Conservation (phyloP, 2,329 filamentous ascomycete species). For the Apiospora koreana region DNA sequence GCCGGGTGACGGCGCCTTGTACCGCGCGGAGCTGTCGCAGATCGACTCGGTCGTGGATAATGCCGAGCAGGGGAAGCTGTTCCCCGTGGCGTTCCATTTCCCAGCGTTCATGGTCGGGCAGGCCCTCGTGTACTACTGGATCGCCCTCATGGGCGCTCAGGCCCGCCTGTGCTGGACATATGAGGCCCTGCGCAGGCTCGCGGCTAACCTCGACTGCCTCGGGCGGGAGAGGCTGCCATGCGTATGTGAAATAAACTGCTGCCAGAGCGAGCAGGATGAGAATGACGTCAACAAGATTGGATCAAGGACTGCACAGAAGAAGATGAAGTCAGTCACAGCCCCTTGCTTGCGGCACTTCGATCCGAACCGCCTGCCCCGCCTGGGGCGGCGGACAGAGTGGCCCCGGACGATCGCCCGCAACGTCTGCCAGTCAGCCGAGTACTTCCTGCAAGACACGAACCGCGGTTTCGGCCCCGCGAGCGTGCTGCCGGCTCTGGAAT, state of each 20-base stretch:
- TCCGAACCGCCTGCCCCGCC: neutral
- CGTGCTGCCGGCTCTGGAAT: slow-evolving; percentile 14
- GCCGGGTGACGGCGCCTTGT: slow-evolving; percentile 19
- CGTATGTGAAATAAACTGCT: neutral
- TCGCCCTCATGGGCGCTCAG: slow-evolving; percentile 18
- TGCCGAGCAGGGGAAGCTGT: slow-evolving; percentile 12
- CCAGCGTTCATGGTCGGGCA: slow-evolving; percentile 23
- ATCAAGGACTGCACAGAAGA: no score
- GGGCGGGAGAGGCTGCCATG: neutral
- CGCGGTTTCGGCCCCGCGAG: slow-evolving; percentile 20
- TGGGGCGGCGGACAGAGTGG: slow-evolving; percentile 13
- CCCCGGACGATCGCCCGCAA: slow-evolving; percentile 18
- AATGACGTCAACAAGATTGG: no score
- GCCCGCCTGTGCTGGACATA: slow-evolving; percentile 16
- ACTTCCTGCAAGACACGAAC: slow-evolving; percentile 19
- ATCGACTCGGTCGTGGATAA: slow-evolving; percentile 11
- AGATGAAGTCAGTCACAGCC: neutral
- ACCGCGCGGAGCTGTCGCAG: slow-evolving; percentile 22
- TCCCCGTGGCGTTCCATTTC: slow-evolving; percentile 25
- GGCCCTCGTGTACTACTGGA: slow-evolving; percentile 22
- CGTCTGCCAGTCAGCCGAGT: slow-evolving; percentile 25
- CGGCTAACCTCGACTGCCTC: neutral
- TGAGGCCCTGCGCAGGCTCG: neutral
- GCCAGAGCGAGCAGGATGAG: no score
- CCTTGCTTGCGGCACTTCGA: slow-evolving; percentile 6